Evolutionary conservation across 2,329 filamentous ascomycete genomes (phyloP).

Genomic region (Aspergillus niger): DNA sequence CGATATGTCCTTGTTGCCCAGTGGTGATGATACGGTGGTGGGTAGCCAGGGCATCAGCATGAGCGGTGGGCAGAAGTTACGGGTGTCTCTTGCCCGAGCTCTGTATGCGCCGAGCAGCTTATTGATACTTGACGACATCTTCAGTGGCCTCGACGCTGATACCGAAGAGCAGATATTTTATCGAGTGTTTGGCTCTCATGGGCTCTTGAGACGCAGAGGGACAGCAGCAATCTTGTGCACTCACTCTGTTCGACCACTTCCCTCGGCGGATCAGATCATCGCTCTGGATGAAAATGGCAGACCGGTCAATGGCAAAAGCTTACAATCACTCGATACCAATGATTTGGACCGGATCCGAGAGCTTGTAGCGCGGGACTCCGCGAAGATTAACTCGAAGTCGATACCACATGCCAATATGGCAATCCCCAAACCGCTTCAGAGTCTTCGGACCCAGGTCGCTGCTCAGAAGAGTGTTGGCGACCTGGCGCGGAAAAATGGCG

Average conservation of each 20-base stretch:
- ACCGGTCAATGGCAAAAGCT: no score
- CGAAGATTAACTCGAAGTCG: no score
- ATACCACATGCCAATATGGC: no score
- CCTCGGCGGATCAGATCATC: background rate
- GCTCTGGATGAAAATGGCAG: background rate
- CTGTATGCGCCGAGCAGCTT: conserved; percentile 16
- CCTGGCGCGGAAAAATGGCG: no score
- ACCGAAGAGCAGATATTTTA: conserved; percentile 10
- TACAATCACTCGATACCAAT: no score
- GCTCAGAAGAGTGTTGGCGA: no score
- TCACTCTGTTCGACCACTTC: no score
- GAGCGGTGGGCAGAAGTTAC: background rate
- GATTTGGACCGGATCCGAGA: no score
- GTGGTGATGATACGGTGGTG: conserved; percentile 20
- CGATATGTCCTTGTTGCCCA: conserved; percentile 27
- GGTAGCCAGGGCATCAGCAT: background rate
- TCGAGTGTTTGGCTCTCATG: conserved; percentile 12
- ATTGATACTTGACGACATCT: conserved; percentile 22
- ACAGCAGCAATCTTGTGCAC: no score
- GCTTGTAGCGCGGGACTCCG: no score
- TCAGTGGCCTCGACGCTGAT: conserved; percentile 16
- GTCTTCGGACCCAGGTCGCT: no score
- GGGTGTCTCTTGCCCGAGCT: conserved; percentile 14
- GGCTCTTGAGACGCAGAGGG: background rate
- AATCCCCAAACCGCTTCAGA: no score